Conservation (phyloP, 768 basidiomycete genomes). For the Mycena rebaudengoi region DNA sequence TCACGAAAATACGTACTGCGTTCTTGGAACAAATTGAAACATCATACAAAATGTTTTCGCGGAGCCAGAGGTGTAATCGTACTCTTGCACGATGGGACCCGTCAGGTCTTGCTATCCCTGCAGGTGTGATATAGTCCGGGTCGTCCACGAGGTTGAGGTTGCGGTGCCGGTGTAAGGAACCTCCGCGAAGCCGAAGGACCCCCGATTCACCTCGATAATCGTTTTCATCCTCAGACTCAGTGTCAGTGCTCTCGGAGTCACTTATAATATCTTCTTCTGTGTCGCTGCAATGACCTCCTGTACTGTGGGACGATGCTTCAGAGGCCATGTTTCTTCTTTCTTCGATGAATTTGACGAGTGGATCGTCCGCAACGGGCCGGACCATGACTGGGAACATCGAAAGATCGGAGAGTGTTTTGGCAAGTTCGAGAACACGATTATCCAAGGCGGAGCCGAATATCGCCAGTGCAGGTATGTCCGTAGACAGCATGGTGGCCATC, state of each 20-base stretch:
- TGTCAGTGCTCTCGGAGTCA: not conserved
- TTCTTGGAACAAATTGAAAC: not conserved
- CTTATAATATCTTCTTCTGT: not conserved
- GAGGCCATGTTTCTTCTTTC: not conserved
- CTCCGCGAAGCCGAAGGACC: conserved; percentile 2
- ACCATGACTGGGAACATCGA: conserved; percentile 3
- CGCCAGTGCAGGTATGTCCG: not conserved
- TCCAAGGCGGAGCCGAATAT: conserved; percentile 9
- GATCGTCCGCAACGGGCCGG: not conserved
- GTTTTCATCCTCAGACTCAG: not conserved
- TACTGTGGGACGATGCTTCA: not conserved
- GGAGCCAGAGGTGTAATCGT: not conserved
- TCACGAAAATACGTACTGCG: not conserved
- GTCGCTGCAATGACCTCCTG: not conserved
- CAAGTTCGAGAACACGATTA: not conserved
- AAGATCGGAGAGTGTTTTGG: not conserved
- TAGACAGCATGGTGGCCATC: conserved; percentile 1
- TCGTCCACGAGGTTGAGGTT: not conserved
- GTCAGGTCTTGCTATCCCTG: conserved; percentile 1
- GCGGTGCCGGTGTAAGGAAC: not conserved
- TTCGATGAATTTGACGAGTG: not conserved
- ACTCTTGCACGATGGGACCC: not conserved
- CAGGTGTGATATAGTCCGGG: not conserved
- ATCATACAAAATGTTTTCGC: not conserved
- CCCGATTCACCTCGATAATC: not conserved